A percentile compares a stretch with the other conserved stretches of the same genome.
Conservation (phyloP, 2,329 filamentous ascomycete genomes). For the Talaromyces rugulosus region DNA sequence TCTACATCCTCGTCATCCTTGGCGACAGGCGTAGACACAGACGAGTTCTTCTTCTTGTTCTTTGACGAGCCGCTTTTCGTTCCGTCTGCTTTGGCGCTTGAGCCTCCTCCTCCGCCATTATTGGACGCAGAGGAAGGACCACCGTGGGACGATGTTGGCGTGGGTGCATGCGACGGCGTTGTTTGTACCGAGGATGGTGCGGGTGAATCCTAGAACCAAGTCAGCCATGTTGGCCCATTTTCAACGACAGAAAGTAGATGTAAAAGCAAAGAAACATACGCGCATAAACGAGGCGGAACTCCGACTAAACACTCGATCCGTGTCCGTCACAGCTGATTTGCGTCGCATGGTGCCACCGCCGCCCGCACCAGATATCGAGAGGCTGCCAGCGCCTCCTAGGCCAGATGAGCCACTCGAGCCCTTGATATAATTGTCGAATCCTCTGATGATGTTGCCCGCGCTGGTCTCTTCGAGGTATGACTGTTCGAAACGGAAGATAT, state of each 20-base stretch:
- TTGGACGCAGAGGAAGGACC: conserved; percentile 24
- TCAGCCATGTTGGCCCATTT: too few relatives aligned
- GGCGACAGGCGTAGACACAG: conserved; percentile 7
- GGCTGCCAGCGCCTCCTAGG: conserved; percentile 18
- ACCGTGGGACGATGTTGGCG: conserved; percentile 37
- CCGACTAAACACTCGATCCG: conserved; percentile 45
- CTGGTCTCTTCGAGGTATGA: conserved; percentile 86
- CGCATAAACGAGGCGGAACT: conserved; percentile 48
- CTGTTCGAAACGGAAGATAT: conserved; percentile 77
- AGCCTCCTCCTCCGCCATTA: conserved; percentile 18
- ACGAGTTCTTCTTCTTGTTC: conserved; percentile 38
- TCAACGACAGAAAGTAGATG: background rate
- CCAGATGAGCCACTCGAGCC: conserved; percentile 55
- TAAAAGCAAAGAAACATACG: conserved; percentile 21
- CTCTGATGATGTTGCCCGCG: conserved; percentile 90
- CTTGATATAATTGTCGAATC: conserved; percentile 98
- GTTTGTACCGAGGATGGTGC: conserved; percentile 42
- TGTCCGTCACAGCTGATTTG: conserved; percentile 42
- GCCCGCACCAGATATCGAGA: conserved; percentile 25
- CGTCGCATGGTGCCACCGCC: conserved; percentile 26
- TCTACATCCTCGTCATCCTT: conserved; percentile 33
- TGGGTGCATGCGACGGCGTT: conserved; percentile 44
- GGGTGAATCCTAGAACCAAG: conserved; percentile 34
- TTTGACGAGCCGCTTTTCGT: conserved; percentile 25
- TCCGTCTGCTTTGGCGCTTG: conserved; percentile 17